phyloP scores from a whole-genome alignment of 345 rosid species.

The Balakata baccata region DNA sequence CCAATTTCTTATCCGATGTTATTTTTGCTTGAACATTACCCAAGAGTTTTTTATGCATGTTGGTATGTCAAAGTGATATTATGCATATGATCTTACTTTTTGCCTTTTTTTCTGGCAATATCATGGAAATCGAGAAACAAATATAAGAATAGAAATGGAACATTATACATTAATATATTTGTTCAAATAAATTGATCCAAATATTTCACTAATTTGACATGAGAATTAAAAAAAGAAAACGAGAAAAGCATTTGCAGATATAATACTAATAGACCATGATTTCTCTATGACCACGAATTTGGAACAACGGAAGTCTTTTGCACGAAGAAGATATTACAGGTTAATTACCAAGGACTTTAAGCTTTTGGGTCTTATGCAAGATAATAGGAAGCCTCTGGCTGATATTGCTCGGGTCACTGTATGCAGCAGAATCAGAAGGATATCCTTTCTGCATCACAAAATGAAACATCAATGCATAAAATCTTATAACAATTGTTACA shows the following conservation, averaged over 20 bases:
- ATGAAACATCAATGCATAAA: not conserved
- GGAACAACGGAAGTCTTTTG: constrained; percentile 15
- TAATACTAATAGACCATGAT: constrained; percentile 8
- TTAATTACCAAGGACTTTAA: constrained; percentile 46
- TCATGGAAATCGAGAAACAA: constrained; percentile 4
- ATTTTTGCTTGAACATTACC: not conserved
- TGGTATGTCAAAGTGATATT: not conserved
- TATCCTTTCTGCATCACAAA: constrained; percentile 70
- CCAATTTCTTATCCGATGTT: not conserved
- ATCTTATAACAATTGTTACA: not conserved
- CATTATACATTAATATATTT: not conserved
- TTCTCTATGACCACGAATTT: constrained; percentile 16
- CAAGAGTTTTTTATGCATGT: not conserved
- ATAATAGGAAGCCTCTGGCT: constrained; percentile 82
- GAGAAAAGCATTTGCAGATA: not conserved
- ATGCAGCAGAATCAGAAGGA: constrained; percentile 70
- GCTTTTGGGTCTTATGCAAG: constrained; percentile 68
- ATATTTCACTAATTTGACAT: constrained; percentile 11
- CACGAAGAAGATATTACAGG: constrained; percentile 19
- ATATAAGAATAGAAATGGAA: not conserved
- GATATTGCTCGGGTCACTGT: constrained; percentile 78
- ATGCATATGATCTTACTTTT: not conserved
- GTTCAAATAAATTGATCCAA: constrained; percentile 5
- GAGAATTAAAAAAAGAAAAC: not conserved
- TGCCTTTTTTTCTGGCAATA: not conserved